Evolutionary conservation across 805 yeast genomes (phyloP), one percentile per base, ranked within the genome.

Genomic region (Maudiozyma bulderi): DNA sequence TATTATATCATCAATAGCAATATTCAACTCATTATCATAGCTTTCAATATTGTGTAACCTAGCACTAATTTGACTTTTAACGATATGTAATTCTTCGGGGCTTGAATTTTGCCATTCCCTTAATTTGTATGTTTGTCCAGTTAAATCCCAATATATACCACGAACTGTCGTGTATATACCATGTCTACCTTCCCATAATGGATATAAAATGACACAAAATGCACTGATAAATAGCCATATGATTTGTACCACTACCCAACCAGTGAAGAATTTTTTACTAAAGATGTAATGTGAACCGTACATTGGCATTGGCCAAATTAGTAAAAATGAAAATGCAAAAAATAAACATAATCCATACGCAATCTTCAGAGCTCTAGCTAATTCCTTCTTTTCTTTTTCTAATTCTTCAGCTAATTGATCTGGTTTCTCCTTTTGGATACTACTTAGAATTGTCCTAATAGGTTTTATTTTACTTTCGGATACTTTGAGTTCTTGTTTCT

Each of bases 271-370:
- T 49, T 65, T 67, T 64, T 78, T 81, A 47, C 86, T 78, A 67
- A 88, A 89, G 40, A 88, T 72, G 61, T 88, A 88, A 3, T 77
- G 74, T 5, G 83, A 61, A 33, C 95, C 96, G 64, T 83, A 88
- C 93, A 89, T 83, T 55, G 96, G 96, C 88, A 88, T 85, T 59
- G 96, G 96, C 93, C 95, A 87, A 32, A 88, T 60, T 29, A 89
- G 75, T 33, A 88, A 68, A 45, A 88, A 69, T 44, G 82, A 73
- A 8, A 86, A 56, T 6, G 87, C 80, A 55, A 86, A 73, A 41
- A 76, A 68, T 2, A 77, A 65, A 62, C 90, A 84, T 40, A 85
- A 69, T 47, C 68, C 68, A 37, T 78, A 76, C 1, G 90, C 93
- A 40, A 69, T 68, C 56, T 76, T 81, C 45, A 86, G 75, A 7